These are phyloP conservation scores for Grosmannia huntii DNA, from an alignment of 2,329 filamentous ascomycete species.

Conservation along the genomic window DNA sequence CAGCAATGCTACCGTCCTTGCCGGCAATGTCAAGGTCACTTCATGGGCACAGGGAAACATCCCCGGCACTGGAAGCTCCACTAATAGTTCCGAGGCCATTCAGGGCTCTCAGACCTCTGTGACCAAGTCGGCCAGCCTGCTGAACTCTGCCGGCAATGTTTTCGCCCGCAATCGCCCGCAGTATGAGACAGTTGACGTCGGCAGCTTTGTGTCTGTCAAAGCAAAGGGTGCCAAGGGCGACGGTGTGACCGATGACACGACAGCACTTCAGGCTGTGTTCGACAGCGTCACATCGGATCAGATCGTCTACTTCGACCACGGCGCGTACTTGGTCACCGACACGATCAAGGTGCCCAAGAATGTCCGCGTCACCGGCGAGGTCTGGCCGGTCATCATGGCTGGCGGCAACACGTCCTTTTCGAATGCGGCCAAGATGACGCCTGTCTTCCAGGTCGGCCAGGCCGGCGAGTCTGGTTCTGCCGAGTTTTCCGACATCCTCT, in stretches of 20 bases:
- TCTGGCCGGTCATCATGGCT: conserved; percentile 84
- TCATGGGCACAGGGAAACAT: conserved; percentile 72
- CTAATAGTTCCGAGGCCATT: conserved; percentile 29
- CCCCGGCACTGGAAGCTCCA: conserved; percentile 28
- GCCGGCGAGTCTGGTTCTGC: conserved; percentile 65
- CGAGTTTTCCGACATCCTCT: conserved; percentile 79
- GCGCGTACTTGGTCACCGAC: conserved; percentile 56
- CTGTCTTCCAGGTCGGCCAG: conserved; percentile 77
- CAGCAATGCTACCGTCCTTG: conserved; percentile 48
- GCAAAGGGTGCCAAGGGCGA: conserved; percentile 75
- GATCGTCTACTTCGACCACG: conserved; percentile 64
- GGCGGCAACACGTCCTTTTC: conserved; percentile 57
- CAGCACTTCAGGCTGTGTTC: conserved; percentile 67
- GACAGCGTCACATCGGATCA: conserved; percentile 50
- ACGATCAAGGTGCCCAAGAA: conserved; percentile 65
- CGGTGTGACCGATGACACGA: conserved; percentile 75
- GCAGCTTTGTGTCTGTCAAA: conserved; percentile 73
- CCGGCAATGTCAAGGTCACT: conserved; percentile 53
- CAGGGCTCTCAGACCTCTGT: conserved; percentile 46
- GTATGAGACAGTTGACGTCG: conserved; percentile 56
- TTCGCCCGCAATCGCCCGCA: conserved; percentile 83
- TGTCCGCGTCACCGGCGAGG: conserved; percentile 79
- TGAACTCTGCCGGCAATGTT: conserved; percentile 52
- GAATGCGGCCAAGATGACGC: conserved; percentile 61
- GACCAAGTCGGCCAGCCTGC: conserved; percentile 53